A percentile compares a stretch with the other conserved stretches of the same genome.
phyloP scores from a whole-genome alignment of 2,329 filamentous ascomycete species.

The Ciborinia camelliae region DNA sequence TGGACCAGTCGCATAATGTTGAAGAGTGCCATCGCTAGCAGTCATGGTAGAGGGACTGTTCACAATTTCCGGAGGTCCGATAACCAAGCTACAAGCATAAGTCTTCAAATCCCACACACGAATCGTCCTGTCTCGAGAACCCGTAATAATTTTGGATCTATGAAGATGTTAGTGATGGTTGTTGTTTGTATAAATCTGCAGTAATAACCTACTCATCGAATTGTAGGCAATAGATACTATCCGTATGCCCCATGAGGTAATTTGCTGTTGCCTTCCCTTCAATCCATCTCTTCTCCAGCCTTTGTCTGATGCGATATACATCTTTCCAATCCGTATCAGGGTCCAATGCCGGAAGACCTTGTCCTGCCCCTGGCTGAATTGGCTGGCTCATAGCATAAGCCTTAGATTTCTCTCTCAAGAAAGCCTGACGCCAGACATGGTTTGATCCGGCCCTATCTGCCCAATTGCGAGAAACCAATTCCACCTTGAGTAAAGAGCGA shows the following conservation, averaged over 20 bases:
- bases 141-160: conserved; percentile 91
- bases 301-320: conserved; percentile 74
- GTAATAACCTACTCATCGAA: conserved; percentile 79
- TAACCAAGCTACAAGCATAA: conserved; percentile 78
- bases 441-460: conserved; percentile 47
- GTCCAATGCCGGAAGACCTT: conserved; percentile 53
- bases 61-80: conserved; percentile 71
- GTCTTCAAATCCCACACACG: conserved; percentile 94
- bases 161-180: conserved; percentile 38
- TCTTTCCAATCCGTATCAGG: conserved; percentile 78
- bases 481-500: conserved; percentile 47
- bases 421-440: conserved; percentile 62
- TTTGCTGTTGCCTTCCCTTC: conserved; percentile 73
- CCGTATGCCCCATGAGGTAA: conserved; percentile 88
- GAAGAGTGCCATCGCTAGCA: conserved; percentile 49
- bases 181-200: neutral
- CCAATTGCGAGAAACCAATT: conserved; percentile 53
- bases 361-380: conserved; percentile 51
- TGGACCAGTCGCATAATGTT: conserved; percentile 54
- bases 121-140: conserved; percentile 91
- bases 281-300: conserved; percentile 77
- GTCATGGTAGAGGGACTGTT: conserved; percentile 50
- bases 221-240: conserved; percentile 96
- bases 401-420: conserved; percentile 56
- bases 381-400: conserved; percentile 57